phyloP scores from a whole-genome alignment of 208 protist genomes.

The Trypanosoma congolense region DNA sequence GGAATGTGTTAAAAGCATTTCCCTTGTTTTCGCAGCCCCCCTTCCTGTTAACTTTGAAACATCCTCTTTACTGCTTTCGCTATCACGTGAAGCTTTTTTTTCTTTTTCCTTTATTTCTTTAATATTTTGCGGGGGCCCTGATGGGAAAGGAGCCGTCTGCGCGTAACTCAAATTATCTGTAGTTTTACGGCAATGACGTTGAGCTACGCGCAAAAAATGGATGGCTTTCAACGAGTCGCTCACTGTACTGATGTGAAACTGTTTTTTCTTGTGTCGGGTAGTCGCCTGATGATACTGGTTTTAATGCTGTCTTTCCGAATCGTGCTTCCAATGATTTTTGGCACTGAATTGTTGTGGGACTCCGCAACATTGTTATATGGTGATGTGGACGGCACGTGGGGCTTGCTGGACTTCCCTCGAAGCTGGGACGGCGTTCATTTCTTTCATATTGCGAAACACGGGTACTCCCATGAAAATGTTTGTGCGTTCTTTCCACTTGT shows the following conservation, averaged over 20 bases:
- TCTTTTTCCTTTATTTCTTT: too few species aligned
- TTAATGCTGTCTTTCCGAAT: constrained; percentile 39
- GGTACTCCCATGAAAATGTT: constrained; percentile 71
- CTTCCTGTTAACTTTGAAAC: too few species aligned
- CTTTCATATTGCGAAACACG: constrained; percentile 62
- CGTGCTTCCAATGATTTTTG: constrained; percentile 36
- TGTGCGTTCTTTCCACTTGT: constrained; percentile 71
- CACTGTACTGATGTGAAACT: constrained; percentile 36
- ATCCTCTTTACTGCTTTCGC: too few species aligned
- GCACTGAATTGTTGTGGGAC: constrained; percentile 48
- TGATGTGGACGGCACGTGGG: constrained; percentile 21
- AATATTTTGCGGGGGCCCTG: too few species aligned
- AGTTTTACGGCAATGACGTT: not conserved
- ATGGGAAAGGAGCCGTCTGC: not conserved
- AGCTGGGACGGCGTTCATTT: constrained; percentile 77
- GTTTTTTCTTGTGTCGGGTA: constrained; percentile 29
- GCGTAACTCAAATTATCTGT: not conserved
- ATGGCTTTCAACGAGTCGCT: constrained; percentile 31
- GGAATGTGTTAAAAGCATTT: too few species aligned
- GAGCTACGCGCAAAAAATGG: not conserved
- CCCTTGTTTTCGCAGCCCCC: too few species aligned
- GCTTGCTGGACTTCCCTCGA: constrained; percentile 40
- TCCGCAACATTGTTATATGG: constrained; percentile 42
- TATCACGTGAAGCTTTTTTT: too few species aligned
- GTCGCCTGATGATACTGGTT: constrained; percentile 36